These are phyloP conservation scores for Leishmania mexicana DNA, from an alignment of 208 protist genomes.

Conservation along the genomic window DNA sequence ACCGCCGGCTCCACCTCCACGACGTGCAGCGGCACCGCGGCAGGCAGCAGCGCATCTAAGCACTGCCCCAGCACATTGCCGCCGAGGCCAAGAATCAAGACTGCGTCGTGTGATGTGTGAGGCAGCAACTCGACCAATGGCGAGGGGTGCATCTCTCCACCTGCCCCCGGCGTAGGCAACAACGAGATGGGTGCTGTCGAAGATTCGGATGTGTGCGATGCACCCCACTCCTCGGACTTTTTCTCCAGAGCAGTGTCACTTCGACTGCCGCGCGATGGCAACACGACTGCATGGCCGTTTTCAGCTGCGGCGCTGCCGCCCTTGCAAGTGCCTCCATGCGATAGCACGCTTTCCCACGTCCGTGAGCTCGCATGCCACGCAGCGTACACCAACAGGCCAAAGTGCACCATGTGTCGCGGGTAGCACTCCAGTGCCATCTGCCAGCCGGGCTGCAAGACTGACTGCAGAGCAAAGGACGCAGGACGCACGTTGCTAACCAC, in stretches of 20 bases:
- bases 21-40: conserved; percentile 58
- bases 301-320: not conserved
- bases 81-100: conserved; percentile 79
- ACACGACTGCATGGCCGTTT: not conserved
- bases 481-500: conserved; percentile 20
- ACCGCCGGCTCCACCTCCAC: conserved; percentile 84
- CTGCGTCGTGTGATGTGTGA: conserved; percentile 21
- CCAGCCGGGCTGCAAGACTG: conserved; percentile 48
- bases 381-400: conserved; percentile 56
- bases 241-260: not conserved
- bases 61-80: conserved; percentile 84
- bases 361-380: conserved; percentile 40
- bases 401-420: conserved; percentile 77
- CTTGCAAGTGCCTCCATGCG: not conserved
- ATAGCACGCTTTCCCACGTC: not conserved
- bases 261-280: not conserved
- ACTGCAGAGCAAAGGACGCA: conserved; percentile 68
- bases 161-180: not conserved
- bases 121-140: conserved; percentile 22
- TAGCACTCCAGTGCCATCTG: conserved; percentile 69
- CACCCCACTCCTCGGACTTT: not conserved
- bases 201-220: not conserved
- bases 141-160: not conserved
- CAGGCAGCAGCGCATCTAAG: conserved; percentile 51
- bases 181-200: not conserved